Evolutionary conservation across 176 grass and related monocot genomes (phyloP).

Genomic region (Oryza punctata): DNA sequence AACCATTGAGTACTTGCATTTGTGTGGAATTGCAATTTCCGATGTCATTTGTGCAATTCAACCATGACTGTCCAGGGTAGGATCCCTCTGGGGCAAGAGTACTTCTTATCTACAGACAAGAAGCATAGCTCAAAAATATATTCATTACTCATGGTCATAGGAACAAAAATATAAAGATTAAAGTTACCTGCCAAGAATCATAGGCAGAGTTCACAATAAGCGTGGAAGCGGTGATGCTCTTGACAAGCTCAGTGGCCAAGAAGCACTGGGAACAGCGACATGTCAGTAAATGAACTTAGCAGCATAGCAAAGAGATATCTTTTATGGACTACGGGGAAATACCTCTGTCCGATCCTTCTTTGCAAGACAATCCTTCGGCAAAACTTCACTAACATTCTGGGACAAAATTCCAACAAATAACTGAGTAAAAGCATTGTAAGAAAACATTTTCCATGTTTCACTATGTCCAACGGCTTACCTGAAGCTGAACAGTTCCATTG

Average conservation of each 20-base stretch:
- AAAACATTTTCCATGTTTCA: background rate
- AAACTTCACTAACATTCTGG: slow-evolving; percentile 58
- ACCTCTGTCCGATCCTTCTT: slow-evolving; percentile 42
- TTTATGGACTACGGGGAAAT: background rate
- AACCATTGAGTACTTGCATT: slow-evolving; percentile 58
- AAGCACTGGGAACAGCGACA: slow-evolving; percentile 54
- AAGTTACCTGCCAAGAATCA: slow-evolving; percentile 69
- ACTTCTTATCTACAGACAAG: slow-evolving; percentile 29
- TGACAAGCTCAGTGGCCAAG: slow-evolving; percentile 59
- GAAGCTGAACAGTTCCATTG: slow-evolving; percentile 62
- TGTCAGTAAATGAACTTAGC: background rate
- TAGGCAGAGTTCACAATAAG: slow-evolving; percentile 75
- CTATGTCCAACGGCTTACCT: slow-evolving; percentile 41
- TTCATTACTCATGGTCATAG: background rate
- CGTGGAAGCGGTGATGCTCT: slow-evolving; percentile 47
- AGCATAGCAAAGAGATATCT: background rate
- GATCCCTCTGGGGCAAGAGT: slow-evolving; percentile 42
- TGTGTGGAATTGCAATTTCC: slow-evolving; percentile 44
- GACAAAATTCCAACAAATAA: background rate
- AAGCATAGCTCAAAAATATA: background rate
- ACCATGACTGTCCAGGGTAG: slow-evolving; percentile 39
- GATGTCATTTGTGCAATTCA: slow-evolving; percentile 45
- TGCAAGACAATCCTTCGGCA: slow-evolving; percentile 53
- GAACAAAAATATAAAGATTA: background rate
- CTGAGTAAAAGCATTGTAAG: background rate